These are phyloP conservation scores for Cyclotella atomus DNA, from an alignment of 108 stramenopile species.

Conservation along the genomic window DNA sequence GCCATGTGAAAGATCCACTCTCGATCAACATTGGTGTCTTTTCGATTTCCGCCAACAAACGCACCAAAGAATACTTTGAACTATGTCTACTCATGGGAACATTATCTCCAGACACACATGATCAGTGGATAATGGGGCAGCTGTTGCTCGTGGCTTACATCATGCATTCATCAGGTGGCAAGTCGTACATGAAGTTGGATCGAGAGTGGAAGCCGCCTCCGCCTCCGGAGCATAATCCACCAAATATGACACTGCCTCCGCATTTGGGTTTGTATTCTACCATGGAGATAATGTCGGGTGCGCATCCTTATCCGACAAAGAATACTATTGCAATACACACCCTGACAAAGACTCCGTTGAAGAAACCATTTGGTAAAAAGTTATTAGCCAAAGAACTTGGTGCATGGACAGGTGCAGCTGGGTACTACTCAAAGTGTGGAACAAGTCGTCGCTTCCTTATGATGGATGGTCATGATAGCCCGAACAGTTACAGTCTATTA, in stretches of 20 bases:
- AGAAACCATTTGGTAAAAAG: conserved; percentile 49
- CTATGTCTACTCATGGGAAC: conserved; percentile 10
- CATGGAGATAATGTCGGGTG: conserved; percentile 3
- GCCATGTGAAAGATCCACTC: conserved; percentile 37
- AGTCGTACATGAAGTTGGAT: not conserved
- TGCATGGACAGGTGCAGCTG: conserved; percentile 15
- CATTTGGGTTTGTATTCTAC: not conserved
- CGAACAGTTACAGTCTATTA: conserved; percentile 1
- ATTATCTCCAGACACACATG: conserved; percentile 39
- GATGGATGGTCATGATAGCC: conserved; percentile 8
- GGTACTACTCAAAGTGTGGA: conserved; percentile 19
- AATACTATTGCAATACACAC: conserved; percentile 46
- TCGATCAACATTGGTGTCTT: conserved; percentile 53
- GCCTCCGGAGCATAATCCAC: not conserved
- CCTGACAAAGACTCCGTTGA: conserved; percentile 25
- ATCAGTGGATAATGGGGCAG: conserved; percentile 43
- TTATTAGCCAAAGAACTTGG: conserved; percentile 54
- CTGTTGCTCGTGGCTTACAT: not conserved
- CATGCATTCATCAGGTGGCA: not conserved
- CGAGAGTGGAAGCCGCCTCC: not conserved
- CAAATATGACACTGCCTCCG: not conserved
- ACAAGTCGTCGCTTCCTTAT: conserved; percentile 17
- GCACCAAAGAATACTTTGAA: conserved; percentile 41
- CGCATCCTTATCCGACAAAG: conserved; percentile 14
- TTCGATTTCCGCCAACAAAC: conserved; percentile 29